Evolutionary conservation across 441 rosid species (phyloP), one percentile per base, ranked within the genome.

Genomic region (Adansonia rubrostipa): DNA sequence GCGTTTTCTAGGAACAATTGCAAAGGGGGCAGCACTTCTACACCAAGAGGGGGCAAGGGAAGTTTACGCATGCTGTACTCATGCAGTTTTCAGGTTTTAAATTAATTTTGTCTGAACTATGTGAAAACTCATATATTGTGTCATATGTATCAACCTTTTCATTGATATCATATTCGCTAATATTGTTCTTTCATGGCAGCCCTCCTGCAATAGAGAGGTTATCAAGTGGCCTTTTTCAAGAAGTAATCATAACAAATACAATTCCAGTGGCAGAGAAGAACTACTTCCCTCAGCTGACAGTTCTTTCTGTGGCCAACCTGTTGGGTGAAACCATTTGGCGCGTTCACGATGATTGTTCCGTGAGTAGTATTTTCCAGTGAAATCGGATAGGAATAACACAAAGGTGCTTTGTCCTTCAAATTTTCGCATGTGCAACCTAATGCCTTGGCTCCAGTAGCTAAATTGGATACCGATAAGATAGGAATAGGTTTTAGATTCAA

Each of bases 41-140:
- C 98, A 92, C 80, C 90, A 94, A 80, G 96, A 89, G 72, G 98
- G 97, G 69, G 97, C 98, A 42, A 84, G 95, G 67, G 98, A 94
- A 85, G 97, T 94, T 61, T 92, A 91, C 69, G 94, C 98, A 11
- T 94, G 98, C 87, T 86, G 90, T 82, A 94, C 95, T 0, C 98
- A 94, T 79, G 97, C 96, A 20, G 97, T 94, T 87, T 92, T 94
- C 81, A 90, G 93, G 94, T 92, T 83, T 33, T 17, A 71, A 40
- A 19, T 62, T 62, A 71, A 9, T 15, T 56, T 74, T 75, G 70
- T 5, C 42, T 47, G 53, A 9, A 42, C 6, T 48, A 47, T n/a
- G 58, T 22, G 9, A 9, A 75, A 75, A 17, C 15, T 70, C 56
- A 13, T 53, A 28, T 56, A n/a, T n/a, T 3, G 17, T 6, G 17